phyloP scores from a whole-genome alignment of 495 filamentous ascomycete species.

The Aspergillus biplanus region DNA sequence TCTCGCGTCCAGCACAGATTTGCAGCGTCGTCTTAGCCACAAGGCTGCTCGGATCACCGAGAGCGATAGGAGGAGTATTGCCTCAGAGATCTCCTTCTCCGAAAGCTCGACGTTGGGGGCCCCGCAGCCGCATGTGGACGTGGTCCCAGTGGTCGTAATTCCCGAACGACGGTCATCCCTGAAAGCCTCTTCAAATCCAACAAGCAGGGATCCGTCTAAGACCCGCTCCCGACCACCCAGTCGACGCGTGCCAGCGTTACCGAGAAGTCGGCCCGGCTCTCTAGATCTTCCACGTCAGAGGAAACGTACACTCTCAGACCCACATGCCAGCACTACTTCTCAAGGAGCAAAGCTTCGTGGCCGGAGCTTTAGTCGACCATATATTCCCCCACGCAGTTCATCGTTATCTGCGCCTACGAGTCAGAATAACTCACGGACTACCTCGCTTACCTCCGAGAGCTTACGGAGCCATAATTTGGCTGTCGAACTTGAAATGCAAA shows the following conservation, averaged over 20 bases:
- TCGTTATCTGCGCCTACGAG: conserved; percentile 75
- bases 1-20: conserved; percentile 41
- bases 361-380: conserved; percentile 48
- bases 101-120: conserved; percentile 52
- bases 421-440: conserved; percentile 64
- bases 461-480: conserved; percentile 60
- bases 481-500: conserved; percentile 37
- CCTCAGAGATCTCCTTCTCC: conserved; percentile 60
- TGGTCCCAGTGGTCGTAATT: conserved; percentile 73
- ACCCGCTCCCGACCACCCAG: conserved; percentile 37
- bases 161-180: conserved; percentile 70
- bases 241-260: conserved; percentile 38
- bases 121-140: conserved; percentile 52
- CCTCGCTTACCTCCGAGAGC: conserved; percentile 69
- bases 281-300: conserved; percentile 37
- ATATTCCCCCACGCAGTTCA: conserved; percentile 62
- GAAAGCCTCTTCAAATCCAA: conserved; percentile 47
- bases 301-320: conserved; percentile 46
- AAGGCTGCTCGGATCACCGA: conserved; percentile 52
- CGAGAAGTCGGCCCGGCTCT: conserved; percentile 35
- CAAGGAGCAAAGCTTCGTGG: conserved; percentile 31
- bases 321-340: conserved; percentile 31
- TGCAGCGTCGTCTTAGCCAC: conserved; percentile 52
- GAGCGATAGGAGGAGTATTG: conserved; percentile 57
- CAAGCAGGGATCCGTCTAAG: conserved; percentile 42